Conservation (phyloP, 1,139 yeast species). For the Protomyces lactucae-debilis region DNA sequence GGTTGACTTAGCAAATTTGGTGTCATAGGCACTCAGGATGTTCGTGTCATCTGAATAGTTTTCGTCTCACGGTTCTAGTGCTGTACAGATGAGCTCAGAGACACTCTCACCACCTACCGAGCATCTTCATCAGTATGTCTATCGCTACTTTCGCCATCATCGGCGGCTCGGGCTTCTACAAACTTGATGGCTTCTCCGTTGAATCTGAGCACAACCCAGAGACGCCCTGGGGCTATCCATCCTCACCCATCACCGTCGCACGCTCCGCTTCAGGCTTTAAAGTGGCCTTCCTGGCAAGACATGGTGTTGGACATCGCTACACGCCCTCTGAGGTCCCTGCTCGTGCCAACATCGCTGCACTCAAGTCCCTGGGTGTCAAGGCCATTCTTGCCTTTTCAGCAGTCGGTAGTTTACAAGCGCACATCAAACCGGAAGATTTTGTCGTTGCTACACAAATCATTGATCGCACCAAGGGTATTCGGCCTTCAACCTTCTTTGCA, state of each 20-base stretch:
- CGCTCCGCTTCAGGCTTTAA: conserved; percentile 70
- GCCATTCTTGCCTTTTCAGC: conserved; percentile 91
- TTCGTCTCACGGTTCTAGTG: too few species aligned
- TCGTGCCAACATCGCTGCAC: conserved; percentile 92
- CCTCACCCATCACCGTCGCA: conserved; percentile 87
- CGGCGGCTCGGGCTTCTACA: conserved; percentile 97
- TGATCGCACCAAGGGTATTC: conserved; percentile 92
- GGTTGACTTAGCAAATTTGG: too few species aligned
- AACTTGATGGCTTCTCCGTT: conserved; percentile 61
- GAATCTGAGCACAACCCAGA: conserved; percentile 25
- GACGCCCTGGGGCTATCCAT: conserved; percentile 91
- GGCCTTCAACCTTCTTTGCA: conserved; percentile 86
- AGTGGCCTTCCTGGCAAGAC: conserved; percentile 92
- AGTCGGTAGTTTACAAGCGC: conserved; percentile 87
- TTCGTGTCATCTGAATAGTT: too few species aligned
- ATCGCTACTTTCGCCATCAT: conserved; percentile 46
- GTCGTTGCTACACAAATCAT: conserved; percentile 92
- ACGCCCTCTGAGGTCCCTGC: conserved; percentile 90
- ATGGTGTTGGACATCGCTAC: conserved; percentile 82
- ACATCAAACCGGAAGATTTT: conserved; percentile 88
- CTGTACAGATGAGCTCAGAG: too few species aligned
- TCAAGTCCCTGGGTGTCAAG: conserved; percentile 78
- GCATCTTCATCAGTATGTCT: not conserved
- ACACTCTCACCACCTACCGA: too few species aligned
- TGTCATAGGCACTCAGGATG: too few species aligned